Evolutionary conservation across 2,329 filamentous ascomycete species (phyloP).

Genomic region (Trichoderma pleuroti): DNA sequence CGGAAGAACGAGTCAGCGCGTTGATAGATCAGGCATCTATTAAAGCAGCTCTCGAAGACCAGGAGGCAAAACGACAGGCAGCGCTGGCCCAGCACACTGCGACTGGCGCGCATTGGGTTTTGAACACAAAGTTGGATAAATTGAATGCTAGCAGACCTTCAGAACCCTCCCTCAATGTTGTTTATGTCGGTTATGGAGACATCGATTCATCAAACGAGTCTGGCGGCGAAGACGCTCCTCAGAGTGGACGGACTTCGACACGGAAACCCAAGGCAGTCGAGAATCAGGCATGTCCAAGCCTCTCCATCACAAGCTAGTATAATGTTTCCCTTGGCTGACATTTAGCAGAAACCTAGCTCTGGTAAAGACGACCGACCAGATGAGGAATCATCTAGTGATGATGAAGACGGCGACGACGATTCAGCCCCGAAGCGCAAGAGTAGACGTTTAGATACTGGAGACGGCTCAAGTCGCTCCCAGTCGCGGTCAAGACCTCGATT

Average conservation of each 20-base stretch:
- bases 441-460: conserved; percentile 26
- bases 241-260: conserved; percentile 35
- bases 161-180: conserved; percentile 50
- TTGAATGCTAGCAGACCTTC: conserved; percentile 28
- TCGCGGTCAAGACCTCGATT: conserved; percentile 33
- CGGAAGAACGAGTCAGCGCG: conserved; percentile 37
- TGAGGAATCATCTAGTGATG: conserved; percentile 27
- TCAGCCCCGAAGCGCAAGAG: conserved; percentile 28
- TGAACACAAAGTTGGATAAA: conserved; percentile 47
- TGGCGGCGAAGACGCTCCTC: conserved; percentile 34
- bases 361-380: conserved; percentile 27
- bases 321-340: conserved; percentile 9
- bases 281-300: neutral
- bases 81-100: conserved; percentile 60
- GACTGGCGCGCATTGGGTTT: conserved; percentile 73
- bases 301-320: neutral
- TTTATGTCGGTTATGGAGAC: conserved; percentile 55
- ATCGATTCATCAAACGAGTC: conserved; percentile 42
- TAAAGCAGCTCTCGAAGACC: conserved; percentile 60
- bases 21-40: conserved; percentile 57
- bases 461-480: conserved; percentile 29
- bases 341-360: conserved; percentile 1
- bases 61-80: conserved; percentile 62
- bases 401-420: conserved; percentile 22
- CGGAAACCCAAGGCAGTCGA: conserved; percentile 12